Evolutionary conservation across 2,329 filamentous ascomycete genomes (phyloP).

Genomic region (Epichloe scottii): DNA sequence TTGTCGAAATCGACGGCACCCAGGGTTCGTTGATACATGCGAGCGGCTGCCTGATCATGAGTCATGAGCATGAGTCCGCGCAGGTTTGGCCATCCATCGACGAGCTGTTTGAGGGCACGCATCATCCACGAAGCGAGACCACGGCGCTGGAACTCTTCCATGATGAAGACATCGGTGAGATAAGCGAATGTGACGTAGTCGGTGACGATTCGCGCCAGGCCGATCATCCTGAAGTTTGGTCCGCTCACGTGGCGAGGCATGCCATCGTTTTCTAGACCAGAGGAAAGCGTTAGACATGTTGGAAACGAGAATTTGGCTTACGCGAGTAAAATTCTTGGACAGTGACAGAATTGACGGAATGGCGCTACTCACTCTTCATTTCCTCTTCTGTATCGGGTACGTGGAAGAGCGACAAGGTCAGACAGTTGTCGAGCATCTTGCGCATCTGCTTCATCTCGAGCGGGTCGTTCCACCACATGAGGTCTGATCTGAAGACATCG

Average conservation of each 20-base stretch:
- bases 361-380: conserved; percentile 23
- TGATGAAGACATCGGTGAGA: conserved; percentile 54
- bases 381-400: conserved; percentile 25
- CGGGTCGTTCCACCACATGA: conserved; percentile 48
- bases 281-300: not conserved
- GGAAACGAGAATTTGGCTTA: not conserved
- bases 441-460: conserved; percentile 35
- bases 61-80: conserved; percentile 46
- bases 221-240: conserved; percentile 23
- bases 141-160: conserved; percentile 43
- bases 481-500: conserved; percentile 40
- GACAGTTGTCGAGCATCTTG: conserved; percentile 42
- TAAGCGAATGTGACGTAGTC: conserved; percentile 59
- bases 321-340: not conserved
- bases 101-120: conserved; percentile 42
- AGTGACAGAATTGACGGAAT: conserved; percentile 17
- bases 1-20: conserved; percentile 32
- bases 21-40: conserved; percentile 35
- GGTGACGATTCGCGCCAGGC: conserved; percentile 46
- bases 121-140: conserved; percentile 57
- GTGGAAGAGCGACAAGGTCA: conserved; percentile 47
- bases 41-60: conserved; percentile 24
- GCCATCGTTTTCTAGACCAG: conserved; percentile 18
- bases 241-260: conserved; percentile 18
- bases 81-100: conserved; percentile 45